These are phyloP conservation scores for Neonectria neomacrospora DNA, from an alignment of 2,329 filamentous ascomycete species.

Conservation along the genomic window DNA sequence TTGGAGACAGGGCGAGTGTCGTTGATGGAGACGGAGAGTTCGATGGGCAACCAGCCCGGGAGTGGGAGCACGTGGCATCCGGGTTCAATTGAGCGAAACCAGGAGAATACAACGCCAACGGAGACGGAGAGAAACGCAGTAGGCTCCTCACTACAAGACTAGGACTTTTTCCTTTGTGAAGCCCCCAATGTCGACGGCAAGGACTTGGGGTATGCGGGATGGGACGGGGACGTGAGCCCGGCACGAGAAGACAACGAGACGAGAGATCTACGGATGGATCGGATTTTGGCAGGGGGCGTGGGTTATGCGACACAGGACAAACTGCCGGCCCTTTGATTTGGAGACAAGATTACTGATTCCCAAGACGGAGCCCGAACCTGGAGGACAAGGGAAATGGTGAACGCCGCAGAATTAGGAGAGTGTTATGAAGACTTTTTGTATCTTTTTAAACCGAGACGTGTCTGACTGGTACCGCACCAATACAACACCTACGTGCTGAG, in stretches of 20 bases:
- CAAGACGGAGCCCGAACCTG: conserved; percentile 5
- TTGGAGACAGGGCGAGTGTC: conserved; percentile 33
- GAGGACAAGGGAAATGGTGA: conserved; percentile 5
- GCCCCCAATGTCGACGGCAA: conserved; percentile 15
- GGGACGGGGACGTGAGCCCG: conserved; percentile 12
- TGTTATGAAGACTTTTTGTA: conserved; percentile 25
- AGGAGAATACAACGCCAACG: conserved; percentile 39
- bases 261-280: conserved; percentile 8
- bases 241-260: conserved; percentile 31
- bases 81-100: conserved; percentile 26
- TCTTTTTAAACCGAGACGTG: conserved; percentile 17
- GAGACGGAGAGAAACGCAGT: conserved; percentile 25
- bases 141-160: conserved; percentile 22
- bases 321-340: conserved; percentile 4
- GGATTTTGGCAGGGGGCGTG: conserved; percentile 8
- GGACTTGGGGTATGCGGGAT: conserved; percentile 6
- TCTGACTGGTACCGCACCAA: conserved; percentile 21
- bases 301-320: conserved; percentile 3
- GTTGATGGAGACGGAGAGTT: conserved; percentile 24
- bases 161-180: conserved; percentile 36
- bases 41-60: conserved; percentile 11
- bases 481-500: conserved; percentile 17
- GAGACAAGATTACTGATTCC: conserved; percentile 19
- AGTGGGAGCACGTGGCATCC: conserved; percentile 21
- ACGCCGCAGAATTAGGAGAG: conserved; percentile 3